Base-by-base conservation (phyloP, 1,284 basidiomycete species). In the Ustanciosporium gigantosporum region DNA sequence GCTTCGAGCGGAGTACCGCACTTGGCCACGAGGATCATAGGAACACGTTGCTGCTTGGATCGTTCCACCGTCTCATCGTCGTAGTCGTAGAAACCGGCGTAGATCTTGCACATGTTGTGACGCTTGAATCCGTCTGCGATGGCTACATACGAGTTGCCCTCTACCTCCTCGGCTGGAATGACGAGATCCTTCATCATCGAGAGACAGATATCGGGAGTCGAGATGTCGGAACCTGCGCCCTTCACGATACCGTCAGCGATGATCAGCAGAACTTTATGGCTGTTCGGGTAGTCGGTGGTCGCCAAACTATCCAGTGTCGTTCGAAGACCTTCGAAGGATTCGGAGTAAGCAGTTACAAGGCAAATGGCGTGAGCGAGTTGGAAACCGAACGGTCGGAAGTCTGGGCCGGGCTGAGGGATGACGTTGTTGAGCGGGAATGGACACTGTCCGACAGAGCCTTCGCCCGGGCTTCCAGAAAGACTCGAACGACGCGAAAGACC, bases 41-140 rank as follows among this genome's bases (percentile, higher is more conserved):
- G 94, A 1, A 96, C 90, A 31, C 91, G 88, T 79, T 98, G 95
- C 79, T 98, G 94, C 82, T 98, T 99, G 53, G 87, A 88, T 24
- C 83, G 82, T 81, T 98, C 95, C 31, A 91, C 85, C 0, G 93
- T 96, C 48, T 88, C 84, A 74, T 92, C 85, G 79, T 97, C 92
- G 79, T 98, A 98, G 59, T 87, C 85, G 80, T 99, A 99, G 82
- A 91, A 98, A 4, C 95, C 95, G 25, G 94, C 92, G 73, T 89
- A 97, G 35, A 98, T 92, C 81, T 94, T 94, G 52, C 94, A 94
- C 92, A 95, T 95, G 80, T 98, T 99, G 83, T 97, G 94, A 19
- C 91, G 85, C 82, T 97, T 98, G 82, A 96, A 91, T 24, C 95
- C 95, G 78, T 98, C 93, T 20, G 95, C 95, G 71, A 98, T 97